Evolutionary conservation across 2,329 filamentous ascomycete species (phyloP).

Genomic region (Stagonosporopsis rhizophila): DNA sequence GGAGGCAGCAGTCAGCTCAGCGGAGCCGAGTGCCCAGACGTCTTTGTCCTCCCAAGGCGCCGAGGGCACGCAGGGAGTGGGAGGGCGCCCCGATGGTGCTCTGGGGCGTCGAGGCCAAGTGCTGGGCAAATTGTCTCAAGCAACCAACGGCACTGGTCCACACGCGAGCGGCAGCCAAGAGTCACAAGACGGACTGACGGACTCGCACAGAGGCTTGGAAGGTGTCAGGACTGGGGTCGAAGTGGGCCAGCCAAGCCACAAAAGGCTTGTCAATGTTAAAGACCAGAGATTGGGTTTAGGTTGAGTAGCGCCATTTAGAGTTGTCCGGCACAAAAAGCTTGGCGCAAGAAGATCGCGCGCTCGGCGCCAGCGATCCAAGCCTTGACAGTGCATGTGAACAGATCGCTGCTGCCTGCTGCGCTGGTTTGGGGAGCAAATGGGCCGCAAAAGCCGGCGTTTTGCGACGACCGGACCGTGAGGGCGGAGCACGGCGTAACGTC

Average conservation of each 20-base stretch:
- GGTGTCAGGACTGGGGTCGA: slow-evolving; percentile 32
- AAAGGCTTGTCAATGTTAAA: slow-evolving; percentile 47
- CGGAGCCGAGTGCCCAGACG: slow-evolving; percentile 18
- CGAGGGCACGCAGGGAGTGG: slow-evolving; percentile 22
- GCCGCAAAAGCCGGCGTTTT: background rate
- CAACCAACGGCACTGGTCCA: slow-evolving; percentile 15
- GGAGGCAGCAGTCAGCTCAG: slow-evolving; percentile 18
- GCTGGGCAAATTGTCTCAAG: slow-evolving; percentile 32
- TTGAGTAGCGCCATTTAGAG: slow-evolving; percentile 39
- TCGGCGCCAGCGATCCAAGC: slow-evolving; percentile 29
- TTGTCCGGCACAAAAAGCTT: slow-evolving; percentile 35
- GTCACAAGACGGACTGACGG: slow-evolving; percentile 38
- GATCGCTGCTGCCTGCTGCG: slow-evolving; percentile 9
- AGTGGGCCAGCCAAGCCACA: slow-evolving; percentile 32
- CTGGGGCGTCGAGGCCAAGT: slow-evolving; percentile 32
- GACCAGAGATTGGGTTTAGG: slow-evolving; percentile 45
- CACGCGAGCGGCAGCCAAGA: slow-evolving; percentile 30
- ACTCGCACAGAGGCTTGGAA: slow-evolving; percentile 31
- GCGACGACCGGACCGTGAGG: background rate
- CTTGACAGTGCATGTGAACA: slow-evolving; percentile 15
- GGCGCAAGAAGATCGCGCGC: slow-evolving; percentile 27
- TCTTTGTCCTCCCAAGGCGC: slow-evolving; percentile 29
- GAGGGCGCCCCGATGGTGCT: slow-evolving; percentile 15
- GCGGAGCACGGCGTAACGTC: slow-evolving; percentile 4
- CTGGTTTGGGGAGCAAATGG: background rate